phyloP scores from a whole-genome alignment of 345 rosid genomes.

The Atalantia buxifolia region DNA sequence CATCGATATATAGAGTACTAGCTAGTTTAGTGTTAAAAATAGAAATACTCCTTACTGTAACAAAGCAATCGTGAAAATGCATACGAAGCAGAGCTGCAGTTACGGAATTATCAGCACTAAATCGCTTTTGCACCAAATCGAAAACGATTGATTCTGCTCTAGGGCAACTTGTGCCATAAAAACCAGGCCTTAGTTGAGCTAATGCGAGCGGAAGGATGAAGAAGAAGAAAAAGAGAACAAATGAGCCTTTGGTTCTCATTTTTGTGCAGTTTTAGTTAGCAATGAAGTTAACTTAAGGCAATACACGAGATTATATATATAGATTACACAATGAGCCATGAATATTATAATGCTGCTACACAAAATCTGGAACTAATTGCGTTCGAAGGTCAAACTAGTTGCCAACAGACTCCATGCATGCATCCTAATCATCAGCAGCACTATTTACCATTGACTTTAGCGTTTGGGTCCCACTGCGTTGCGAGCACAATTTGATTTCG shows the following conservation, averaged over 20 bases:
- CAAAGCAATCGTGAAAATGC: conserved; percentile 89
- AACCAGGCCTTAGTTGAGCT: conserved; percentile 49
- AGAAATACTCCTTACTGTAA: conserved; percentile 35
- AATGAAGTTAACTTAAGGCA: background rate
- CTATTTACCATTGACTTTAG: background rate
- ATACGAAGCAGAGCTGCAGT: conserved; percentile 73
- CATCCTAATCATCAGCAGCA: background rate
- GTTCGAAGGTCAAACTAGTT: no score
- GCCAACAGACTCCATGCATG: background rate
- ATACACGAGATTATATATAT: no score
- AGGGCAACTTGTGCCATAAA: conserved; percentile 56
- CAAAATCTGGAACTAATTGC: no score
- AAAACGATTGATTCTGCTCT: conserved; percentile 53
- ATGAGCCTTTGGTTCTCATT: conserved; percentile 12
- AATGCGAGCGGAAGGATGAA: conserved; percentile 31
- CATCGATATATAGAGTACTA: background rate
- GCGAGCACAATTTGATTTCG: background rate
- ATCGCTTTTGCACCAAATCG: conserved; percentile 34
- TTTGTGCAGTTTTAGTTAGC: background rate
- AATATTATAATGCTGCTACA: no score
- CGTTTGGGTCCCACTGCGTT: background rate
- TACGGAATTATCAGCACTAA: conserved; percentile 38
- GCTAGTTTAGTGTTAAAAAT: background rate
- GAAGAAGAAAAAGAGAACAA: conserved; percentile 18
- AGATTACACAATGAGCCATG: no score